Base-by-base conservation (phyloP, 352 stramenopile genomes). In the Pythium apleroticum region DNA sequence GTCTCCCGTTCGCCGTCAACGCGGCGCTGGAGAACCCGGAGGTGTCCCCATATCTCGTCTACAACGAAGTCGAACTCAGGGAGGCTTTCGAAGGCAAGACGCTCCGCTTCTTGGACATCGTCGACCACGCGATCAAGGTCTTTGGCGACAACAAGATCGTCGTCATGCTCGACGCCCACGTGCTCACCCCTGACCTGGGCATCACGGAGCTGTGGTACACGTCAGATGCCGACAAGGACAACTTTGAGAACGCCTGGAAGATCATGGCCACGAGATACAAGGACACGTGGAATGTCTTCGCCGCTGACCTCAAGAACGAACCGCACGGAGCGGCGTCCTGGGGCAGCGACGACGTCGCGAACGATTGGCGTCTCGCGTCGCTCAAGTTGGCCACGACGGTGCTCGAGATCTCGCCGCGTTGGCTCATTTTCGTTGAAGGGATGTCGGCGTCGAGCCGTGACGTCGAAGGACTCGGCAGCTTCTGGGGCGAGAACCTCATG, bases 391-490 rank as follows among this genome's bases (percentile, higher is more conserved):
- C 71, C 1, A 60, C 73, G 0, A 39, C 19, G 12, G 71, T 86
- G 8, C 22, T 84, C 25, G 1, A 1, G 0, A 57, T 81, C 10
- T 77, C 63, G 61, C 70, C 79, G 5, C 66, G 53, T 0, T 88
- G 79, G 79, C 52, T 88, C 25, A 75, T 88, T 25, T 84, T 88
- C 35, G 71, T 84, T 8, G 75, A 88, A 68, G 79, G 79, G 14
- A 66, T 84, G 17, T 69, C 84, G 63, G 66, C 55, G 0, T 77
- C 74, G 28, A 68, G 33, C 7, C 66, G 64, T 54, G 66, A 79
- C 35, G 57, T 27, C 6, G 46, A 4, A 0, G 66, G 69, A 17
- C 53, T 71, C n/a, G 74, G 74, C 39, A 24, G 39, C 60, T 87
- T 85, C 43, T 87, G 78, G 78, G 78, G 76, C n/a, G 78, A 81